Evolutionary conservation across 2,329 filamentous ascomycete genomes (phyloP).

Genomic region (Xylariaceae sp.): DNA sequence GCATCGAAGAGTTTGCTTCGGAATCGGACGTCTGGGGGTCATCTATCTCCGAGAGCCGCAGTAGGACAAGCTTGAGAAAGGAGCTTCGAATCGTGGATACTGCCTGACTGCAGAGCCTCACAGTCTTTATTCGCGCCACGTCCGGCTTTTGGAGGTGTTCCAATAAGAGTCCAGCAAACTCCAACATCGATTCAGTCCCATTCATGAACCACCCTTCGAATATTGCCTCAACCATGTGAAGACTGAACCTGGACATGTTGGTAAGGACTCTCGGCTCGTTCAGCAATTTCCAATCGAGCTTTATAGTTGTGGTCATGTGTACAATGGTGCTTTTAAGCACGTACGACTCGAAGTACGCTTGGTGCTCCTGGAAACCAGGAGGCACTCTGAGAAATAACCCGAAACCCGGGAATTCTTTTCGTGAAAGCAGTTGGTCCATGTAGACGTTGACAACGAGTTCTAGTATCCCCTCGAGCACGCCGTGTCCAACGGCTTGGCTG

Average conservation of each 20-base stretch:
- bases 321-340: slow-evolving; percentile 68
- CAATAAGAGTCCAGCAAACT: slow-evolving; percentile 76
- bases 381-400: slow-evolving; percentile 81
- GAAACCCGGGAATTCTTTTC: slow-evolving; percentile 88
- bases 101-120: slow-evolving; percentile 83
- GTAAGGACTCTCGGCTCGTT: slow-evolving; percentile 77
- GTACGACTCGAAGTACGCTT: slow-evolving; percentile 92
- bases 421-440: slow-evolving; percentile 72
- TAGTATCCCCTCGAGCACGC: slow-evolving; percentile 67
- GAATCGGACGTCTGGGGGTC: slow-evolving; percentile 50
- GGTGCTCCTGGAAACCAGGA: slow-evolving; percentile 87
- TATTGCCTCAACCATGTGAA: slow-evolving; percentile 79
- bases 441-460: slow-evolving; percentile 76
- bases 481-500: slow-evolving; percentile 51
- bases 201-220: slow-evolving; percentile 97
- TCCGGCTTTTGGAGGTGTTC: slow-evolving; percentile 87
- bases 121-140: slow-evolving; percentile 71
- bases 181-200: slow-evolving; percentile 73
- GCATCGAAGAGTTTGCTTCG: slow-evolving; percentile 65
- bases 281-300: slow-evolving; percentile 63
- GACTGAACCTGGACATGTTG: slow-evolving; percentile 74
- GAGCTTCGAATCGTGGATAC: slow-evolving; percentile 67
- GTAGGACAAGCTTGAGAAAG: slow-evolving; percentile 70
- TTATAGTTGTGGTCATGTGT: slow-evolving; percentile 61
- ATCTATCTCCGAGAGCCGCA: slow-evolving; percentile 78